Conservation (phyloP, 1,139 yeast genomes). For the Candida sp. region DNA sequence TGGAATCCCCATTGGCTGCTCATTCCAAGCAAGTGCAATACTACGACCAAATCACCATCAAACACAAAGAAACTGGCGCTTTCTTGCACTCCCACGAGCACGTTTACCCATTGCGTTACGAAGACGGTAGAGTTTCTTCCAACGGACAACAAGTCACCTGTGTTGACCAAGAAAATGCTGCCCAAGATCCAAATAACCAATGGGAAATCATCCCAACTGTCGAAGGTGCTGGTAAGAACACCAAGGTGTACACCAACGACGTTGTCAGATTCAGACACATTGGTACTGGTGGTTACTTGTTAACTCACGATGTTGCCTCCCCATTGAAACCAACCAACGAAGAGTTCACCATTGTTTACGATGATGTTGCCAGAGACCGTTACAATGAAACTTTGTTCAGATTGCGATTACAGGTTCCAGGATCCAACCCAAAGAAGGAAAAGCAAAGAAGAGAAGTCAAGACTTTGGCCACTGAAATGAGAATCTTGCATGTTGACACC, state of each 20-base stretch:
- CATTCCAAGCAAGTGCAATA: constrained; percentile 75
- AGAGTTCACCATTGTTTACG: constrained; percentile 78
- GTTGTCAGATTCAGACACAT: constrained; percentile 82
- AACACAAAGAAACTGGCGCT: constrained; percentile 77
- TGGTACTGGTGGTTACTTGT: constrained; percentile 74
- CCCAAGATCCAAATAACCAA: constrained; percentile 66
- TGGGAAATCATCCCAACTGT: constrained; percentile 86
- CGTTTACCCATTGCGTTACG: constrained; percentile 87
- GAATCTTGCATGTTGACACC: constrained; percentile 82
- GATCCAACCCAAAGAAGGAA: constrained; percentile 38
- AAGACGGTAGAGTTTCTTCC: constrained; percentile 95
- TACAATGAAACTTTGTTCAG: constrained; percentile 82
- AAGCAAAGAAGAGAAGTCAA: constrained; percentile 55
- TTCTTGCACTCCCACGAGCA: constrained; percentile 80
- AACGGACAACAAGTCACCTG: constrained; percentile 96
- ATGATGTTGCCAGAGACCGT: constrained; percentile 50
- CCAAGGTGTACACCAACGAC: constrained; percentile 56
- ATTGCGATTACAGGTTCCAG: constrained; percentile 54
- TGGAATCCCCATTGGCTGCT: constrained; percentile 78
- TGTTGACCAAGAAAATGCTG: constrained; percentile 48
- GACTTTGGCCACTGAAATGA: constrained; percentile 72
- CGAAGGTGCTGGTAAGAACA: constrained; percentile 33
- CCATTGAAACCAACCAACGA: constrained; percentile 90
- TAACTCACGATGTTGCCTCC: constrained; percentile 98
- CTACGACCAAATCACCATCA: constrained; percentile 75